Evolutionary conservation across 1,139 yeast species (phyloP).

Genomic region (Geotrichum siamense): DNA sequence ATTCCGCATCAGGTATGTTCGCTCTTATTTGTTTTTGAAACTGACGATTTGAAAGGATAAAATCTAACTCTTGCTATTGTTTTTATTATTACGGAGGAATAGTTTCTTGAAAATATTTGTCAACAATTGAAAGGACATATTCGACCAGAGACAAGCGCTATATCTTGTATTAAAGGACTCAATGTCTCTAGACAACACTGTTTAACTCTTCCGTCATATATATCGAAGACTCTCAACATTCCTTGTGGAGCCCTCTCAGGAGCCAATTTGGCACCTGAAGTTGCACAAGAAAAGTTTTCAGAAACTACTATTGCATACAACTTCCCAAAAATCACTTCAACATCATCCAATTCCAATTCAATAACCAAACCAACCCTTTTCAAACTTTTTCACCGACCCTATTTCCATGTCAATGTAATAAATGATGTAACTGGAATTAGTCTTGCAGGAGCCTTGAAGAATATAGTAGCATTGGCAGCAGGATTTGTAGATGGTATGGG

Average conservation of each 20-base stretch:
- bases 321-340: constrained; percentile 37
- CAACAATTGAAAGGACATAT: constrained; percentile 70
- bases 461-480: constrained; percentile 86
- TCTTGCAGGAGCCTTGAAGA: constrained; percentile 90
- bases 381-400: constrained; percentile 84
- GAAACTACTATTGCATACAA: constrained; percentile 93
- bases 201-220: constrained; percentile 64
- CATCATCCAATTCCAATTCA: constrained; percentile 54
- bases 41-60: not conserved
- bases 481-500: constrained; percentile 95
- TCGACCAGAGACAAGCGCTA: constrained; percentile 63
- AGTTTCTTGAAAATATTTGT: constrained; percentile 58
- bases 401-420: constrained; percentile 87
- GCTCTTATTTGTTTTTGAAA: not conserved
- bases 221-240: constrained; percentile 68
- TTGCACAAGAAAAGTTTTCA: constrained; percentile 87
- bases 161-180: constrained; percentile 89
- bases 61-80: no score
- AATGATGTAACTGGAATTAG: constrained; percentile 91
- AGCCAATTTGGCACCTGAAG: constrained; percentile 92
- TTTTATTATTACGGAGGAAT: not conserved
- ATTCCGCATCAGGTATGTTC: constrained; percentile 63
- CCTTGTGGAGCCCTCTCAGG: constrained; percentile 93
- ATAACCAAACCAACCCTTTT: constrained; percentile 61
- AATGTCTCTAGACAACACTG: constrained; percentile 77